These are phyloP conservation scores for Flaveria robusta DNA, from an alignment of 129 eudicot species.

Conservation along the genomic window DNA sequence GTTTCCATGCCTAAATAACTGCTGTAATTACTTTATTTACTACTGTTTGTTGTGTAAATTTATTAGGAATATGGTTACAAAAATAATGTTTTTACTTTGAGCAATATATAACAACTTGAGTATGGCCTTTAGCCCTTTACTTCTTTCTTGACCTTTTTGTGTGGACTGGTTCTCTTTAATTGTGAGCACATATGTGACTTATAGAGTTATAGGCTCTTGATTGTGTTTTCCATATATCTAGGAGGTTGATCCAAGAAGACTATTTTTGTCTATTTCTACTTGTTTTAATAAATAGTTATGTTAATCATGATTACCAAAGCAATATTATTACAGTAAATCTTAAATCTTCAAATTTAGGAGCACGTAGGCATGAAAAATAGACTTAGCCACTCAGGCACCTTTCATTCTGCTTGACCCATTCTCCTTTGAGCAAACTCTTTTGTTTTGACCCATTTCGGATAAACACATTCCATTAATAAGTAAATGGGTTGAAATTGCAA, in stretches of 20 bases:
- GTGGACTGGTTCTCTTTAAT: constrained; percentile 13
- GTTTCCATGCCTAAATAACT: constrained; percentile 11
- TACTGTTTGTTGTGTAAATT: neutral
- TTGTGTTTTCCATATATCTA: constrained; percentile 19
- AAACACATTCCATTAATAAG: constrained; percentile 3
- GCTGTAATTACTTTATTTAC: neutral
- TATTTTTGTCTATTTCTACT: neutral
- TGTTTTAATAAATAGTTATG: neutral
- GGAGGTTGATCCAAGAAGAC: neutral
- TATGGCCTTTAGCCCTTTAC: constrained; percentile 15
- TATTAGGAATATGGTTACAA: constrained; percentile 20
- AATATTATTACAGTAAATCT: neutral
- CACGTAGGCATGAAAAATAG: neutral
- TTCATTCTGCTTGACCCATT: neutral
- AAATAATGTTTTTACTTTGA: neutral
- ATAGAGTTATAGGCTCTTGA: constrained; percentile 10
- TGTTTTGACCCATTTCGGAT: constrained; percentile 11
- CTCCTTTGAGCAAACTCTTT: neutral
- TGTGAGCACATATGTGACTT: constrained; percentile 7
- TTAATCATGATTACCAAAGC: neutral
- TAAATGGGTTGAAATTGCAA: constrained; percentile 3
- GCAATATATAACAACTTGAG: neutral
- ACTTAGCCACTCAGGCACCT: neutral
- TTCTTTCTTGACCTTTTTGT: constrained; percentile 5
- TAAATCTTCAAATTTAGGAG: neutral